A percentile compares a stretch with the other conserved stretches of the same genome.
phyloP scores from a whole-genome alignment of 352 stramenopile species.

The Pythium brassicae region DNA sequence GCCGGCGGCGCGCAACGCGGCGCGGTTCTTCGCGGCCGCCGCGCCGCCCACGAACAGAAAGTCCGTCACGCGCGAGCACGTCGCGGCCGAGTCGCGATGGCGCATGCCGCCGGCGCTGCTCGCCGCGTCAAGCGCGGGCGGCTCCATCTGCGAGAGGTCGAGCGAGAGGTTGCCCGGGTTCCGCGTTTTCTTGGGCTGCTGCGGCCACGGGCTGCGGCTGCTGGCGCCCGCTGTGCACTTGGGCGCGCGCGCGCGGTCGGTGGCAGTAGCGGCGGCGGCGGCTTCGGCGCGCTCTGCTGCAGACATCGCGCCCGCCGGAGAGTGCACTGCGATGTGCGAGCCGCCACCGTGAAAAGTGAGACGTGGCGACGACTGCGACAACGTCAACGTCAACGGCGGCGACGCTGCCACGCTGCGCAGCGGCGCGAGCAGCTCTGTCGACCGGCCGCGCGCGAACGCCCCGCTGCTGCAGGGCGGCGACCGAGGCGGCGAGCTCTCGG shows the following conservation, averaged over 20 bases:
- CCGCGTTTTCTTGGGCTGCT: slow-evolving; percentile 39
- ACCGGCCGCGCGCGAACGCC: not conserved
- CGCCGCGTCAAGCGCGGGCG: slow-evolving; percentile 22
- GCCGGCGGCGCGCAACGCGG: slow-evolving; percentile 52
- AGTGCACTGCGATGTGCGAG: slow-evolving; percentile 26
- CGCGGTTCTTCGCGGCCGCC: slow-evolving; percentile 72
- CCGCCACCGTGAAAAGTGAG: slow-evolving; percentile 2
- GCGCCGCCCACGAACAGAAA: slow-evolving; percentile 87
- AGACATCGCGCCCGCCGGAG: not conserved
- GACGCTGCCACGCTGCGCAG: not conserved
- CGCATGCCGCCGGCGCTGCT: slow-evolving; percentile 19
- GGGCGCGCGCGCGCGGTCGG: too few species aligned
- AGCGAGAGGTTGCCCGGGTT: slow-evolving; percentile 82
- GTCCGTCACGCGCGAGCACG: slow-evolving; percentile 80
- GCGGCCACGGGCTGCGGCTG: slow-evolving; percentile 6
- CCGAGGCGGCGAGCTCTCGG: slow-evolving; percentile 3
- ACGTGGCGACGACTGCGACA: not conserved
- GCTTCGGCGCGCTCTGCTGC: too few species aligned
- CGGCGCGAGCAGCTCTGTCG: slow-evolving; percentile 7
- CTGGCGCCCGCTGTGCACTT: not conserved
- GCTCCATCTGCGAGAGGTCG: slow-evolving; percentile 75
- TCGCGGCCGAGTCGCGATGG: slow-evolving; percentile 51
- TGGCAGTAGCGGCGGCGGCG: too few species aligned
- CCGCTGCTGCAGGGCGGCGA: not conserved
- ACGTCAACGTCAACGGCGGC: not conserved